These are phyloP conservation scores for Cucumis variabilis DNA, from an alignment of 331 rosid species.

Conservation along the genomic window DNA sequence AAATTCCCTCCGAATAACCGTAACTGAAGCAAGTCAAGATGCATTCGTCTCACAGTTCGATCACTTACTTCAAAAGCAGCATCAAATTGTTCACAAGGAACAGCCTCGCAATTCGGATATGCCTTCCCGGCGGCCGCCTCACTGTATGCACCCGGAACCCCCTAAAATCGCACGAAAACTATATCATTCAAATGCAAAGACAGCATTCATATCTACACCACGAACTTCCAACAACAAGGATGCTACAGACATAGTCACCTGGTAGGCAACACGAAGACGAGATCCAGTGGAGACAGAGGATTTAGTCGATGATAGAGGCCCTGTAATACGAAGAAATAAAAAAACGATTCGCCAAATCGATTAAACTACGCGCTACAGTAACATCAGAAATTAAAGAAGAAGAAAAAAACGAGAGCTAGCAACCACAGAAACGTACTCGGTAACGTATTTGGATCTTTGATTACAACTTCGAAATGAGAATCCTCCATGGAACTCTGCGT, in stretches of 20 bases:
- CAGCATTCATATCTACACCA: neutral
- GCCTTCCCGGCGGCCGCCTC: constrained; percentile 95
- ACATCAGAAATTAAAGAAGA: neutral
- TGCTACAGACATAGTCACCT: constrained; percentile 50
- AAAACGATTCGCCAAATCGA: neutral
- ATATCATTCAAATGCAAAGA: neutral
- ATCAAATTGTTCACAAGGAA: constrained; percentile 95
- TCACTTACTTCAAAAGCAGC: constrained; percentile 78
- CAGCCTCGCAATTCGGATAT: constrained; percentile 94
- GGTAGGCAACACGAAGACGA: constrained; percentile 89
- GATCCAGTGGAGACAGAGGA: constrained; percentile 64
- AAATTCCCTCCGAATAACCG: neutral
- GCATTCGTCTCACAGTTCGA: neutral
- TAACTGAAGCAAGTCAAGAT: constrained; percentile 23
- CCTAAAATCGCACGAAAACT: constrained; percentile 54
- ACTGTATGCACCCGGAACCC: constrained; percentile 92
- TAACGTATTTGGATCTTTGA: constrained; percentile 28
- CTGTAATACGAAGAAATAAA: constrained; percentile 43
- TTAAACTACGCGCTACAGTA: neutral
- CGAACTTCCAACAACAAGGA: neutral
- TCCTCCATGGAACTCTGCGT: constrained; percentile 3
- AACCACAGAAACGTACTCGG: constrained; percentile 18
- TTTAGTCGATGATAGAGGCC: constrained; percentile 72
- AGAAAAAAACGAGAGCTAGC: neutral
- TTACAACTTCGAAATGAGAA: constrained; percentile 12